Base-by-base conservation (phyloP, 164 flowering plant species). In the Taxillus chinensis region DNA sequence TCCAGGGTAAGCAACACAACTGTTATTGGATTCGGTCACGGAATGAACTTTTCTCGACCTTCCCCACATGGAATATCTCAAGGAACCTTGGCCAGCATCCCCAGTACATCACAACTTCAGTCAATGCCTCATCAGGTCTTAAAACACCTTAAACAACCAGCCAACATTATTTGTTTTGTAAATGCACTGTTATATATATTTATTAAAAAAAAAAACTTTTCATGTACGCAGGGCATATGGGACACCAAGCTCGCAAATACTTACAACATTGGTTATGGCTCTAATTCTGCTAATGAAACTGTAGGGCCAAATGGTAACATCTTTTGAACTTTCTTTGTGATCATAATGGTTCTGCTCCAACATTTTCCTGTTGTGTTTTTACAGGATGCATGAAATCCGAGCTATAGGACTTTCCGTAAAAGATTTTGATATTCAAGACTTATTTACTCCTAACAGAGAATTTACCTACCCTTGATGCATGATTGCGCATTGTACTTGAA, bases 191-290 rank as follows among this genome's bases (percentile, higher is more conserved):
- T 61, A 13, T 13, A 0, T n/a, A 61, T 10, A 52, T 17, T 42
- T 43, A 41, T 27, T n/a, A n/a, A n/a, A n/a, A 27, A 27, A 27
- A 27, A 27, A 27, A 27, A 5, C 41, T 38, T 4, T 39, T 15
- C 27, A 42, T 6, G 41, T 59, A 58, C 48, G 57, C 75, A 80
- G 89, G 39, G 68, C 60, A 62, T 65, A 6, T 77, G 88, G 83
- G 82, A 87, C 64, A 78, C 62, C 67, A 95, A 89, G 56, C 77
- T 89, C 37, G 96, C 89, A 67, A 69, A 70, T 59, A 66, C 85
- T 68, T 67, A 82, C 57, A 88, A 87, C 62, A 83, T 80, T 90
- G 95, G 89, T n/a, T 85, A 72, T 39, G 79, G 79, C 61, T 63
- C 91, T n/a, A 72, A 68, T 63, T 66, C 79, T n/a, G 70, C 82